Evolutionary conservation across 2,329 filamentous ascomycete species (phyloP).

Genomic region (Ophiosphaerella herpotricha): DNA sequence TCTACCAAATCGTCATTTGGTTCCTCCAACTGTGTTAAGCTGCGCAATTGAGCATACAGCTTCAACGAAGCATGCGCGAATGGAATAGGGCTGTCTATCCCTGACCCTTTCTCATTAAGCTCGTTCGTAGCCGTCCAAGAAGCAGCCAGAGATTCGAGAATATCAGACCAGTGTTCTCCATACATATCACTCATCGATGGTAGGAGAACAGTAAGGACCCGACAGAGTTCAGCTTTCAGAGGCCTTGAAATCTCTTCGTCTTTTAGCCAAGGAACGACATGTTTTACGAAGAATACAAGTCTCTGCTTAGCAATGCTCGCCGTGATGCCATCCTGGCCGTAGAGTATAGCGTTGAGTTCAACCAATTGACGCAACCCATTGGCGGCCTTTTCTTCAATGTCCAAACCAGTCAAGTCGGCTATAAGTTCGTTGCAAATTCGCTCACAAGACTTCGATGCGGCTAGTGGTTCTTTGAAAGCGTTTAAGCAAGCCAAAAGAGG

Average conservation of each 20-base stretch:
- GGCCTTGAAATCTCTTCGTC: slow-evolving; percentile 53
- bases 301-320: slow-evolving; percentile 64
- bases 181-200: slow-evolving; percentile 81
- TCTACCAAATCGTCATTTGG: slow-evolving; percentile 87
- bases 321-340: slow-evolving; percentile 54
- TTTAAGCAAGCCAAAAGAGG: slow-evolving; percentile 54
- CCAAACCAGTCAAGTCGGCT: slow-evolving; percentile 62
- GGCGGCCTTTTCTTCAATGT: slow-evolving; percentile 49
- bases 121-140: slow-evolving; percentile 41
- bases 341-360: slow-evolving; percentile 60
- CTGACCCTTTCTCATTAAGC: slow-evolving; percentile 30
- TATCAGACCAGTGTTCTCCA: slow-evolving; percentile 78
- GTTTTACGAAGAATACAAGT: slow-evolving; percentile 80
- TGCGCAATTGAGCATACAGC: slow-evolving; percentile 67
- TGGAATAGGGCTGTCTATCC: slow-evolving; percentile 50
- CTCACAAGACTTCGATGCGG: slow-evolving; percentile 53
- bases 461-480: slow-evolving; percentile 55
- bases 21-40: slow-evolving; percentile 60
- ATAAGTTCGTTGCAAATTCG: slow-evolving; percentile 65
- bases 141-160: slow-evolving; percentile 42
- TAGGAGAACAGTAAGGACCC: slow-evolving; percentile 61
- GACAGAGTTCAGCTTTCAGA: slow-evolving; percentile 63
- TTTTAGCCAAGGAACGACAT: slow-evolving; percentile 74
- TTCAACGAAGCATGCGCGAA: slow-evolving; percentile 74
- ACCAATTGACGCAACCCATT: slow-evolving; percentile 56